Evolutionary conservation across 106 monocot species (phyloP).

Genomic region (Acanthochlamys bracteata): DNA sequence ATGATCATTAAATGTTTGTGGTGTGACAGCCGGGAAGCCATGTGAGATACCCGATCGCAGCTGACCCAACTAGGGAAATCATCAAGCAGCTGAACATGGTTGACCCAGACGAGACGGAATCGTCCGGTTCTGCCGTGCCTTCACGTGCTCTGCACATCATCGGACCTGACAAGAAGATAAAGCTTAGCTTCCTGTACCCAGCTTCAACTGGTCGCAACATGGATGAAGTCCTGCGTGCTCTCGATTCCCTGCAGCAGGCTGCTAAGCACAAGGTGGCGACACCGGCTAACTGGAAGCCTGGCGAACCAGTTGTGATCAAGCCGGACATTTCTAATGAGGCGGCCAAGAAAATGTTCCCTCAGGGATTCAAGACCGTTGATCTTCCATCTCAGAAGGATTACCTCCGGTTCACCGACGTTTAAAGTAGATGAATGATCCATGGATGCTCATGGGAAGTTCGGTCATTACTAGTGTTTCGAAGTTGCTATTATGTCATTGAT

Average conservation of each 20-base stretch:
- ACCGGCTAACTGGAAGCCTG: slow-evolving; percentile 72
- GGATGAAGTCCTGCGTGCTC: slow-evolving; percentile 75
- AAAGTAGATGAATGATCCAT: not conserved
- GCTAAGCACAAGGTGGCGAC: slow-evolving; percentile 60
- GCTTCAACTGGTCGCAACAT: slow-evolving; percentile 59
- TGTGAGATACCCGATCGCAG: slow-evolving; percentile 50
- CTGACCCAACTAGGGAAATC: slow-evolving; percentile 39
- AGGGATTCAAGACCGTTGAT: slow-evolving; percentile 43
- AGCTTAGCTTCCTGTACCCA: slow-evolving; percentile 65
- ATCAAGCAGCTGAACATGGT: slow-evolving; percentile 77
- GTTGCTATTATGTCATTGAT: not conserved
- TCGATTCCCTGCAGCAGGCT: slow-evolving; percentile 58
- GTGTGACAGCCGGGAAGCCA: slow-evolving; percentile 26
- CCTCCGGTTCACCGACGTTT: slow-evolving; percentile 57
- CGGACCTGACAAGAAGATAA: slow-evolving; percentile 55
- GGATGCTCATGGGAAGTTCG: too few relatives aligned
- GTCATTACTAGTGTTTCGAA: not conserved
- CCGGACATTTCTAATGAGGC: slow-evolving; percentile 44
- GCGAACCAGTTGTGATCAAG: slow-evolving; percentile 57
- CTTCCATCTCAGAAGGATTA: slow-evolving; percentile 72
- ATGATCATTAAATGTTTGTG: not conserved
- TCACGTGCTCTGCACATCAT: slow-evolving; percentile 67
- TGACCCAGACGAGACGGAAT: slow-evolving; percentile 57
- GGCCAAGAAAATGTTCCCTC: slow-evolving; percentile 61
- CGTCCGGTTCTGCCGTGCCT: slow-evolving; percentile 23